Conservation (phyloP, 352 stramenopile genomes). For the Peronospora tabacina region DNA sequence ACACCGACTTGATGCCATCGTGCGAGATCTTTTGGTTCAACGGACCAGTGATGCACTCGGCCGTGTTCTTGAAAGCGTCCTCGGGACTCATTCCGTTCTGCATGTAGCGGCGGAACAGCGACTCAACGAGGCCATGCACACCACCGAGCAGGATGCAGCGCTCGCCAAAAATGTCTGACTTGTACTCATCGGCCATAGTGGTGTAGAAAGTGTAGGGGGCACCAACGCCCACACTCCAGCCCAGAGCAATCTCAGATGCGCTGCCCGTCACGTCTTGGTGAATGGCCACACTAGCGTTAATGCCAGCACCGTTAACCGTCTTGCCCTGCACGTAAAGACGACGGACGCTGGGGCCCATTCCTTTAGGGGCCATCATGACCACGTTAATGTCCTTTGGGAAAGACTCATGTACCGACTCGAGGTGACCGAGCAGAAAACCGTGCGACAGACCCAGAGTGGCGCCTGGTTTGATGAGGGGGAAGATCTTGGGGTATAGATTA, state of each 20-base stretch:
- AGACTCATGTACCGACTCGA: constrained; percentile 91
- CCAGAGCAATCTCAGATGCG: constrained; percentile 92
- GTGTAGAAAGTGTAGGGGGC: constrained; percentile 98
- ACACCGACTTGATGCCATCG: constrained; percentile 94
- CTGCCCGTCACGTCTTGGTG: constrained; percentile 92
- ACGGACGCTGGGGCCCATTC: constrained; percentile 94
- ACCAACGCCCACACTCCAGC: constrained; percentile 94
- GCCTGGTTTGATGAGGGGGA: constrained; percentile 91
- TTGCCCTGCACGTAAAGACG: constrained; percentile 98
- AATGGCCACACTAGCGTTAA: constrained; percentile 95
- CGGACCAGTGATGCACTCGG: constrained; percentile 95
- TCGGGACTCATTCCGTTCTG: constrained; percentile 90
- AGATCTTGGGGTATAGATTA: constrained; percentile 95
- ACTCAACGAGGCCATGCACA: constrained; percentile 96
- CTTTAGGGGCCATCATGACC: constrained; percentile 97
- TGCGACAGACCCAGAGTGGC: constrained; percentile 95
- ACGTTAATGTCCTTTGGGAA: constrained; percentile 97
- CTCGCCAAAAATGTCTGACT: constrained; percentile 98
- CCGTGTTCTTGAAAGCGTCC: constrained; percentile 94
- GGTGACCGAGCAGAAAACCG: constrained; percentile 95
- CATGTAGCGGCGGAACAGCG: constrained; percentile 95
- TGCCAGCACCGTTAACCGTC: constrained; percentile 95
- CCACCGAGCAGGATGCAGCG: constrained; percentile 94
- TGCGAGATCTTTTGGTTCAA: constrained; percentile 97
- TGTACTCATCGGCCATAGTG: constrained; percentile 94